These are phyloP conservation scores for Leishmania turanica DNA, from an alignment of 208 protist species.

Conservation along the genomic window DNA sequence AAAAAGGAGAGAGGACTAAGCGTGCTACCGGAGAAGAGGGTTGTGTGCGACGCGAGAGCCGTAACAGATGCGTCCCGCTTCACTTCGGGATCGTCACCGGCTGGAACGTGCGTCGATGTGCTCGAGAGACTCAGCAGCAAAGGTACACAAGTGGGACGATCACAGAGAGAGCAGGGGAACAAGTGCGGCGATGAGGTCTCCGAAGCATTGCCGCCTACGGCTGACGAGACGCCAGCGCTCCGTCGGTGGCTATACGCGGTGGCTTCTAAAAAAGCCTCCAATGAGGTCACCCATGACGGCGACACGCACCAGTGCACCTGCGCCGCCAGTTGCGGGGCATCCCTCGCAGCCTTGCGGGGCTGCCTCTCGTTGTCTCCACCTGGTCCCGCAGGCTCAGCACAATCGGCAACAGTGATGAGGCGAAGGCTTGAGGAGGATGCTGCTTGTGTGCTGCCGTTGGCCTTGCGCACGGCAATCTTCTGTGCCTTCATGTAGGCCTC, in stretches of 20 bases:
- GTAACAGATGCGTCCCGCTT: neutral
- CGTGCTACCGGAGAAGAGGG: slow-evolving; percentile 74
- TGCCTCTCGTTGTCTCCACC: neutral
- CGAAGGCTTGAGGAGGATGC: neutral
- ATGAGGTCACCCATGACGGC: slow-evolving; percentile 23
- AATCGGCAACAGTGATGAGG: slow-evolving; percentile 22
- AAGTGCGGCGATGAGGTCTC: neutral
- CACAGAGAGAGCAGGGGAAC: slow-evolving; percentile 72
- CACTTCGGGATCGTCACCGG: neutral
- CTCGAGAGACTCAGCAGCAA: slow-evolving; percentile 34
- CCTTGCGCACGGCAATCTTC: neutral
- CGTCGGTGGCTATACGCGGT: slow-evolving; percentile 9
- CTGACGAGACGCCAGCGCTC: neutral
- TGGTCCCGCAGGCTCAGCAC: neutral
- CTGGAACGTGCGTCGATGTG: slow-evolving; percentile 25
- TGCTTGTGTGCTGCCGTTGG: neutral
- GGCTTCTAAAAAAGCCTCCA: slow-evolving; percentile 34
- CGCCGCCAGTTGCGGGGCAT: neutral
- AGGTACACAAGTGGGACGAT: slow-evolving; percentile 18
- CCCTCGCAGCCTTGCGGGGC: neutral
- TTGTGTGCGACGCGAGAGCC: slow-evolving; percentile 43
- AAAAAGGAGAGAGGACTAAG: slow-evolving; percentile 75
- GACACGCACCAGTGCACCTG: slow-evolving; percentile 41
- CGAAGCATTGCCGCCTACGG: neutral
- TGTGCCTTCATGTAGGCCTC: slow-evolving; percentile 38